Percentiles rank a stretch among this genome's conserved stretches.
Conservation (phyloP, 2,329 filamentous ascomycete genomes). For the Diaporthe vexans region DNA sequence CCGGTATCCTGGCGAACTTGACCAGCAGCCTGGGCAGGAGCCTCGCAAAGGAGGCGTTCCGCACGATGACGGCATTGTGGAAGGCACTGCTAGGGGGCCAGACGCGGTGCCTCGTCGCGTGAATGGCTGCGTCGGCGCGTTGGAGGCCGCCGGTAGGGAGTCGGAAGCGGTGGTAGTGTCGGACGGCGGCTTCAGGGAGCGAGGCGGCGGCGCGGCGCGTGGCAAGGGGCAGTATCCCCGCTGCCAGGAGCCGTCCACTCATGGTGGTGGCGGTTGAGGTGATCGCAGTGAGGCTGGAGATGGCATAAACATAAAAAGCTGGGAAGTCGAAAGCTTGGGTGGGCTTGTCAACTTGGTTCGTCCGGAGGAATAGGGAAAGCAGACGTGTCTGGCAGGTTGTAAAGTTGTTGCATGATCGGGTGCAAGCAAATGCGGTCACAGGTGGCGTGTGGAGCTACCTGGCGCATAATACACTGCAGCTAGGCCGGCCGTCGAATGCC, state of each 20-base stretch:
- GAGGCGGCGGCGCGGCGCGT: constrained; percentile 71
- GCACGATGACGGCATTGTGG: constrained; percentile 79
- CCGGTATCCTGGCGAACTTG: constrained; percentile 89
- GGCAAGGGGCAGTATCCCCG: constrained; percentile 74
- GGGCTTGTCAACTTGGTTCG: constrained; percentile 14
- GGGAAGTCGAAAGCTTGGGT: neutral
- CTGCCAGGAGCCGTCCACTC: constrained; percentile 82
- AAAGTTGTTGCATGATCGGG: constrained; percentile 8
- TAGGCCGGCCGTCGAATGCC: neutral
- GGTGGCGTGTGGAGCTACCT: constrained; percentile 23
- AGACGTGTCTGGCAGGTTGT: neutral
- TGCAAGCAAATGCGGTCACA: constrained; percentile 22
- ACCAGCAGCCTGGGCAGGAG: constrained; percentile 88
- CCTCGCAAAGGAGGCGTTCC: constrained; percentile 75
- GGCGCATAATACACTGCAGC: constrained; percentile 23
- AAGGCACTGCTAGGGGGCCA: constrained; percentile 88
- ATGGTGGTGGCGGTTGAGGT: constrained; percentile 58
- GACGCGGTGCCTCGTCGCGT: constrained; percentile 72
- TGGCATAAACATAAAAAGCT: constrained; percentile 42
- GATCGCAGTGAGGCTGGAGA: constrained; percentile 32
- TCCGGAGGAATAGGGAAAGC: neutral
- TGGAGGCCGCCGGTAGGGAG: constrained; percentile 78
- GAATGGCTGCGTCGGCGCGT: constrained; percentile 73
- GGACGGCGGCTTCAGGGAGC: constrained; percentile 56
- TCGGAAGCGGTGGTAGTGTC: constrained; percentile 71